Conservation (phyloP, 2,329 filamentous ascomycete species). For the Aspergillus ustus region DNA sequence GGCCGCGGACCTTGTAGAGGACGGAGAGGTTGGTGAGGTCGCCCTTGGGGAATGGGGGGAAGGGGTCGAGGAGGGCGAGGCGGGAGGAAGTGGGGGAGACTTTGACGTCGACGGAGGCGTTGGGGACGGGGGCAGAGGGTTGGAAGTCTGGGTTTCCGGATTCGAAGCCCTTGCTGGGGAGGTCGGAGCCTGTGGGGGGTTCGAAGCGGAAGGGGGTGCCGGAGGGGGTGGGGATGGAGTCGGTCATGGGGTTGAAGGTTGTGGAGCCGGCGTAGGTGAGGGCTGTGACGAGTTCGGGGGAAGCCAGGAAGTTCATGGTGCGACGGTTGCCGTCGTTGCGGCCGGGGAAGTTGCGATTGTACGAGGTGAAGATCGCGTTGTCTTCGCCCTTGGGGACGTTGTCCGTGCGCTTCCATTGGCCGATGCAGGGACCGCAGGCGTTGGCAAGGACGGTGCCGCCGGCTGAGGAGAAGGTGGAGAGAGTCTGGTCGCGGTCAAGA, state of each 20-base stretch:
- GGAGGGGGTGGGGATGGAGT: constrained; percentile 77
- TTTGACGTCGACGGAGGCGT: constrained; percentile 71
- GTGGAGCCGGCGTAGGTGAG: constrained; percentile 92
- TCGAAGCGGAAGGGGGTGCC: constrained; percentile 85
- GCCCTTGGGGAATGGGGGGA: constrained; percentile 75
- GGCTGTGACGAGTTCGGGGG: constrained; percentile 93
- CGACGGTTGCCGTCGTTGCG: constrained; percentile 95
- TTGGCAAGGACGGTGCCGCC: constrained; percentile 92
- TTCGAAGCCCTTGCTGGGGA: constrained; percentile 77
- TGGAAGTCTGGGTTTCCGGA: constrained; percentile 75
- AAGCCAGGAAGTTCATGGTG: constrained; percentile 99
- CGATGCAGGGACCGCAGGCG: constrained; percentile 91
- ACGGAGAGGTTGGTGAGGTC: constrained; percentile 81
- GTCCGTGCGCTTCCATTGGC: constrained; percentile 93
- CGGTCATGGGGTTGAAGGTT: constrained; percentile 94
- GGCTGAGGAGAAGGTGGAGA: constrained; percentile 82
- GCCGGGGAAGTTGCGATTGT: constrained; percentile 97
- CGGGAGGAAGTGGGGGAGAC: constrained; percentile 88
- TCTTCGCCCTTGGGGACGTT: constrained; percentile 79
- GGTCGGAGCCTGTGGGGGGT: constrained; percentile 66
- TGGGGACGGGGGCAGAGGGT: constrained; percentile 72
- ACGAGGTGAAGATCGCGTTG: constrained; percentile 95
- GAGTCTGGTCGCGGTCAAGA: constrained; percentile 83
- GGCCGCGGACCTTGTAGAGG: constrained; percentile 93
- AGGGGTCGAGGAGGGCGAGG: constrained; percentile 88